These are phyloP conservation scores for Astragalus membranaceus DNA, from an alignment of 306 rosid species.

Conservation along the genomic window DNA sequence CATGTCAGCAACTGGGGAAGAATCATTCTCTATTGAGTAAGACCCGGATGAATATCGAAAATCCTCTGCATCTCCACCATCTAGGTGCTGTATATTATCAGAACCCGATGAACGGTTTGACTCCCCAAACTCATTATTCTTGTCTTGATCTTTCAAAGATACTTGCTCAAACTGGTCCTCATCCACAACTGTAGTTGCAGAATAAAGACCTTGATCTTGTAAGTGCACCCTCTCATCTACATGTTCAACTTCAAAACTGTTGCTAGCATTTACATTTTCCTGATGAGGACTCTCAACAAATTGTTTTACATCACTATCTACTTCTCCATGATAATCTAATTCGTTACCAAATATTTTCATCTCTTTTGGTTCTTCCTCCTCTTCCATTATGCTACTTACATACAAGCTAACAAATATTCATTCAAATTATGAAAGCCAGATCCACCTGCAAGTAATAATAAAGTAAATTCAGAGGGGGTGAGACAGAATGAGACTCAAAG, in stretches of 20 bases:
- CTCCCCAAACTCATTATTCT: constrained; percentile 33
- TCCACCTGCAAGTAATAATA: constrained; percentile 31
- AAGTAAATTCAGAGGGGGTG: constrained; percentile 1
- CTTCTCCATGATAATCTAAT: constrained; percentile 29
- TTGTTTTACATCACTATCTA: constrained; percentile 36
- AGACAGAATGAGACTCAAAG: background rate
- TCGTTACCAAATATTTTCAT: constrained; percentile 32
- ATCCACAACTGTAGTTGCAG: constrained; percentile 36
- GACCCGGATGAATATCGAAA: constrained; percentile 39
- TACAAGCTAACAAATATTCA: constrained; percentile 28
- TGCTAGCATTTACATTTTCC: constrained; percentile 29
- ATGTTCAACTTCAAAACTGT: constrained; percentile 25
- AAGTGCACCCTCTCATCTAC: constrained; percentile 22
- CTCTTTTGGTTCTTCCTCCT: constrained; percentile 66
- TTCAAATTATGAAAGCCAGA: constrained; percentile 26
- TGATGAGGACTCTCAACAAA: constrained; percentile 28
- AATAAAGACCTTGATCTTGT: constrained; percentile 35
- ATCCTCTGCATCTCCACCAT: constrained; percentile 49
- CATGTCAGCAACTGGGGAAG: constrained; percentile 38
- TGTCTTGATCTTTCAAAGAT: constrained; percentile 76
- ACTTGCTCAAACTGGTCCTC: constrained; percentile 91
- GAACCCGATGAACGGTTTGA: constrained; percentile 52
- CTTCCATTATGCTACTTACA: constrained; percentile 51
- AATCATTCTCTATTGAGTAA: constrained; percentile 34
- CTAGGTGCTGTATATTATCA: constrained; percentile 37